Percentiles rank a stretch among this genome's conserved stretches.
Conservation (phyloP, 2,329 filamentous ascomycete genomes). For the Paracamarosporium sp. region DNA sequence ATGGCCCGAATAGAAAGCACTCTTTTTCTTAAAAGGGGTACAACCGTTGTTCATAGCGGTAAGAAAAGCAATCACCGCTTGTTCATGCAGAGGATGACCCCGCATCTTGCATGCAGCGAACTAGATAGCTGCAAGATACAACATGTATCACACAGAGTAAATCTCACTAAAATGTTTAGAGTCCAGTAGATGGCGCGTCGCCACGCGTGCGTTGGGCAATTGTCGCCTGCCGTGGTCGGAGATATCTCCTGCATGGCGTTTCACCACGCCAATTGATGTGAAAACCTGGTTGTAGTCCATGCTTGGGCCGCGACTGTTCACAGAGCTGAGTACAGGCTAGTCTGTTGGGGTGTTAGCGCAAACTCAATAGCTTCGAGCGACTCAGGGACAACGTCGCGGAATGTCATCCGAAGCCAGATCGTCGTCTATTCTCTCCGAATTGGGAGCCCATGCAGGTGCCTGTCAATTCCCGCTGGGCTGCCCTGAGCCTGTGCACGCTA, state of each 20-base stretch:
- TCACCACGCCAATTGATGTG: not conserved
- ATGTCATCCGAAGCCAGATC: not conserved
- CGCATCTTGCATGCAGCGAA: not conserved
- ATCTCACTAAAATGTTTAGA: too few relatives aligned
- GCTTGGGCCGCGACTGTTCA: not conserved
- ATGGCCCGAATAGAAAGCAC: not conserved
- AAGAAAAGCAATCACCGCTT: not conserved
- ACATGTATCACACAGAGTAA: not conserved
- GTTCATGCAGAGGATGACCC: not conserved
- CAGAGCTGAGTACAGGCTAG: not conserved
- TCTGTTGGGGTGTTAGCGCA: not conserved
- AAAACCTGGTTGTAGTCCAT: not conserved
- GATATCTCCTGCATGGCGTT: conserved; percentile 2
- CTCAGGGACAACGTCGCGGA: conserved; percentile 1
- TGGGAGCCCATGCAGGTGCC: not conserved
- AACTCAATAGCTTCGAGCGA: not conserved
- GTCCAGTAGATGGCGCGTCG: too few relatives aligned
- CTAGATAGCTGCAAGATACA: not conserved
- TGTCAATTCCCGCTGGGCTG: not conserved
- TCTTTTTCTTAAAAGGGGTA: not conserved
- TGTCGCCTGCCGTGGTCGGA: not conserved
- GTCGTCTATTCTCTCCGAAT: not conserved
- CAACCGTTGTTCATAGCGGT: not conserved
- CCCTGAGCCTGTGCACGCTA: not conserved
- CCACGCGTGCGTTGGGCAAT: too few relatives aligned